Evolutionary conservation across 2,329 filamentous ascomycete species (phyloP).

Genomic region (Zasmidium angulare): DNA sequence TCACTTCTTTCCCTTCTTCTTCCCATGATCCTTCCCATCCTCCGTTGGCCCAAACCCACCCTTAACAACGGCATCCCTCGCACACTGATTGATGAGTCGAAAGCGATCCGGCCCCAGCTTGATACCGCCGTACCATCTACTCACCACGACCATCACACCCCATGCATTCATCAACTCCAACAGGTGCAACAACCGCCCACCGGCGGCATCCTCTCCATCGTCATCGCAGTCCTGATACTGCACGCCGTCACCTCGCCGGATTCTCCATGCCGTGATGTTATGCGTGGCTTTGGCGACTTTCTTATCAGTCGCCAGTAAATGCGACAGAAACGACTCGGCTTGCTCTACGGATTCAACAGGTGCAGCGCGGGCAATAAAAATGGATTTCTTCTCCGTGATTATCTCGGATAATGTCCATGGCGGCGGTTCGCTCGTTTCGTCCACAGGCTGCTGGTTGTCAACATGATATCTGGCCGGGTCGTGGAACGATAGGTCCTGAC

Average conservation of each 20-base stretch:
- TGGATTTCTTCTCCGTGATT: slow-evolving; percentile 78
- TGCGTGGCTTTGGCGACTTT: slow-evolving; percentile 85
- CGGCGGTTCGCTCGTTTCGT: slow-evolving; percentile 43
- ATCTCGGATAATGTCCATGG: slow-evolving; percentile 76
- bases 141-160: slow-evolving; percentile 90
- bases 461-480: slow-evolving; percentile 9
- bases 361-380: slow-evolving; percentile 79
- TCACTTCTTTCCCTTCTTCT: slow-evolving; percentile 27
- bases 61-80: slow-evolving; percentile 78
- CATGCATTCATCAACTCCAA: slow-evolving; percentile 95
- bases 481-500: slow-evolving; percentile 26
- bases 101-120: slow-evolving; percentile 88
- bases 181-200: slow-evolving; percentile 78
- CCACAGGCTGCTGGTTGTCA: slow-evolving; percentile 34
- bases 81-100: slow-evolving; percentile 81
- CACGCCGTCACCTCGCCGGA: slow-evolving; percentile 56
- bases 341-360: slow-evolving; percentile 67
- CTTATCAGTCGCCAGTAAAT: slow-evolving; percentile 79
- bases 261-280: slow-evolving; percentile 94
- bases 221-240: slow-evolving; percentile 91
- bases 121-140: slow-evolving; percentile 91
- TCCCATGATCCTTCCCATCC: slow-evolving; percentile 34
- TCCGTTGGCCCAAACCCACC: slow-evolving; percentile 66
- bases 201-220: slow-evolving; percentile 91
- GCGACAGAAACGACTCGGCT: slow-evolving; percentile 68